Evolutionary conservation across 2,329 filamentous ascomycete species (phyloP), one percentile per base, ranked within the genome.

Genomic region (Mycosphaerella sp.): DNA sequence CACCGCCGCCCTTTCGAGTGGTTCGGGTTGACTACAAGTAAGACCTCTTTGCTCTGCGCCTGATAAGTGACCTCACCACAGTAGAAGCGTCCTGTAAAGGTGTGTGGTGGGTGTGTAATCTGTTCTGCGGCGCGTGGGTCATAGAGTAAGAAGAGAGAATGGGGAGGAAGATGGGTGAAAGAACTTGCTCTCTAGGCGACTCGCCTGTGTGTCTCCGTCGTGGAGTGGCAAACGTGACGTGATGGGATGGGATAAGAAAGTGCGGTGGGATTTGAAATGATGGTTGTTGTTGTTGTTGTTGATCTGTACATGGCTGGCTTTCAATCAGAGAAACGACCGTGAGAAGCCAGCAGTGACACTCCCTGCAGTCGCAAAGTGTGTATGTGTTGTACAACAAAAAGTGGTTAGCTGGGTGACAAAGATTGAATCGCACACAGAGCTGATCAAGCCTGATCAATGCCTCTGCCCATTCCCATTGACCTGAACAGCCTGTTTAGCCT

Each of bases 51-150:
- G 39, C 28, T 53, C 52, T 54, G 46, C 49, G 52, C 45, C 45
- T 46, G 45, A 41, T 41, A 54, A 62, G 62, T 64, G 62, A 64
- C 63, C 62, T 62, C 63, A 62, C 61, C 56, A 56, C 61, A 56
- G 51, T 61, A 34, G 55, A 53, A 41, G 17, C 21, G 27, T 10
- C 34, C n/a, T 17, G 25, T 32, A 37, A 51, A 17, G 18, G 16
- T 44, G 41, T 44, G 62, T 55, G 54, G 61, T 55, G 59, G 62
- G 64, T 61, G 60, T 62, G 44, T 57, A 53, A 63, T 65, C 63
- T 65, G 63, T 65, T 64, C 63, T 60, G 58, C 60, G 56, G 61
- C 64, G 60, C 61, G 49, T 35, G 21, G 40, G 21, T 32, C 16
- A 21, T n/a, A 36, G 42, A 12, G 46, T 21, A 39, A 30, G 45